These are phyloP conservation scores for Ustilago esculenta DNA, from an alignment of 1,284 basidiomycete species.

Conservation along the genomic window DNA sequence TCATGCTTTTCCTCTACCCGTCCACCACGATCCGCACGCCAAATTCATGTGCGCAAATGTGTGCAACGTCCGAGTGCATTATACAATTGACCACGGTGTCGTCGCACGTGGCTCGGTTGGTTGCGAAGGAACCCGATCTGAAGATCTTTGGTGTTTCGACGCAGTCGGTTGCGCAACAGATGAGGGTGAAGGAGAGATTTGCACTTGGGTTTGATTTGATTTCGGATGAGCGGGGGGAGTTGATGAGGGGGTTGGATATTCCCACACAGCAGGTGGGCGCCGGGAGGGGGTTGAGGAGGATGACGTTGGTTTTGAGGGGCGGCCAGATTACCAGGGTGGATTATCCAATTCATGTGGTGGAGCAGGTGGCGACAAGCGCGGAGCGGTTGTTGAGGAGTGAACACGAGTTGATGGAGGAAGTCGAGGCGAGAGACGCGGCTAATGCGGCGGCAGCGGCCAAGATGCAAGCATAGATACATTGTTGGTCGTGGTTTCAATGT, in stretches of 20 bases:
- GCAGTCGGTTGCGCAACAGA: conserved; percentile 32
- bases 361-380: conserved; percentile 44
- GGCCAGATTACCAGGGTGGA: conserved; percentile 57
- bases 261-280: conserved; percentile 43
- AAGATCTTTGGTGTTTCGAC: conserved; percentile 55
- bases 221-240: conserved; percentile 26
- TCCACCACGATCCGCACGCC: conserved; percentile 18
- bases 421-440: conserved; percentile 43
- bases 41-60: conserved; percentile 30
- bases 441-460: conserved; percentile 11
- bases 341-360: conserved; percentile 47
- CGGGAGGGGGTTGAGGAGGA: conserved; percentile 24
- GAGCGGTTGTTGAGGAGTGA: conserved; percentile 44
- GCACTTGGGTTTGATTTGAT: conserved; percentile 37
- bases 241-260: conserved; percentile 42
- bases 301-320: conserved; percentile 55
- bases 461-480: conserved; percentile 2
- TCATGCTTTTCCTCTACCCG: conserved; percentile 58
- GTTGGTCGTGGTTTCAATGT: too few species aligned
- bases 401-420: conserved; percentile 39
- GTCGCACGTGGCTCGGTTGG: conserved; percentile 18
- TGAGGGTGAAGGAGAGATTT: conserved; percentile 22
- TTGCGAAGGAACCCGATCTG: conserved; percentile 39
- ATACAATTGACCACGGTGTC: conserved; percentile 44
- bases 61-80: conserved; percentile 35